Evolutionary conservation across 805 yeast species (phyloP), one percentile per base, ranked within the genome.

Genomic region (Candida awuae): DNA sequence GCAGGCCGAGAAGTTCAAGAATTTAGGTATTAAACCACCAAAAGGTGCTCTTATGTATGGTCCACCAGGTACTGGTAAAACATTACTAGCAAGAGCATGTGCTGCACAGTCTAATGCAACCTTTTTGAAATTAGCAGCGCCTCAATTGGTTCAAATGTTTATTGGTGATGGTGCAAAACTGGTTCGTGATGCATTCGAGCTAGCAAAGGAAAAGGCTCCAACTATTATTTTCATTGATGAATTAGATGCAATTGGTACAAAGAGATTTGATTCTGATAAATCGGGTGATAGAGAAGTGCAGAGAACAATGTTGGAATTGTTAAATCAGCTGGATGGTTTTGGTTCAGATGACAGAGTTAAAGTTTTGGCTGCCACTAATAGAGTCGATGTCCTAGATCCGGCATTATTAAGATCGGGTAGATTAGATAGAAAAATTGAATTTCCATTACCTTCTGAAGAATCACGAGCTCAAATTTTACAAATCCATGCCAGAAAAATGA

Each of bases 1-100:
- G 62, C 96, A 92, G 61, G 94, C 95, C 18, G 98, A 92, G 40
- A 90, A 92, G 65, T 90, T 92, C 68, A 84, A 84, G 58, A 78
- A 77, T 43, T 70, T 92, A 64, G 99, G 99, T 41, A 88, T 92
- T 57, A 90, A 84, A 59, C 94, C 98, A 13, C 98, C 98, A 43
- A 92, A 92, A 62, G 98, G 98, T 61, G 97, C 96, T 4, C 70
- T 92, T 38, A 86, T 92, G 88, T 92, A 92, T 59, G 99, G 99
- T 27, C 97, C 99, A 8, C 99, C 99, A 38, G 99, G 99, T 61
- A 92, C 98, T 2, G 99, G 99, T 61, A 92, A 92, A 65, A 92
- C 98, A 2, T 68, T 92, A 45, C 71, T 92, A 50, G 99, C 99
- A 8, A 80, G 96, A 60, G 98, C 98, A 2, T 94, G 97, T 67